Evolutionary conservation across 2,329 filamentous ascomycete species (phyloP).

Genomic region (Gyromitra esculenta): DNA sequence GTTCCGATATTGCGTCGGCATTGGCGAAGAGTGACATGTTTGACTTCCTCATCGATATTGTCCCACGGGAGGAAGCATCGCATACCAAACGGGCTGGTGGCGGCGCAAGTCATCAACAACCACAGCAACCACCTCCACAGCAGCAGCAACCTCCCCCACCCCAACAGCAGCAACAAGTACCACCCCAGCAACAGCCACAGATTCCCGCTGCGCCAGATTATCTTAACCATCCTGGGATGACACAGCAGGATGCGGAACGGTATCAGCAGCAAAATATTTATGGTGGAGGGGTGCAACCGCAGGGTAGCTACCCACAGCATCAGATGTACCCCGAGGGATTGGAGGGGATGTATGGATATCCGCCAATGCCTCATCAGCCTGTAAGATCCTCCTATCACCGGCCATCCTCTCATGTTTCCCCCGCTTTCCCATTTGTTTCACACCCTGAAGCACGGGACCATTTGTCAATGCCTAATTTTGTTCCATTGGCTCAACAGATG

Average conservation of each 20-base stretch:
- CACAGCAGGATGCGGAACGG: conserved; percentile 75
- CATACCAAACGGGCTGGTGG: conserved; percentile 78
- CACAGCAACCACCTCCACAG: conserved; percentile 65
- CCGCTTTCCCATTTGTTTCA: conserved; percentile 53
- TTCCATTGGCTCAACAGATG: conserved; percentile 55
- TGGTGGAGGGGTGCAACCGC: conserved; percentile 77
- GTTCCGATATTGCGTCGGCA: conserved; percentile 94
- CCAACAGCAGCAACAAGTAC: conserved; percentile 62
- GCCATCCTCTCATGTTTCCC: conserved; percentile 50
- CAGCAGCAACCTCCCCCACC: conserved; percentile 59
- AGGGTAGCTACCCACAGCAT: conserved; percentile 76
- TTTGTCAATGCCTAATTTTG: conserved; percentile 54
- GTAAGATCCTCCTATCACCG: conserved; percentile 62
- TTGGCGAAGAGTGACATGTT: conserved; percentile 99
- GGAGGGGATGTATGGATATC: conserved; percentile 81
- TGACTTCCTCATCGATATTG: conserved; percentile 98
- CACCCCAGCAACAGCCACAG: conserved; percentile 65
- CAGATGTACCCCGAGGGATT: conserved; percentile 69
- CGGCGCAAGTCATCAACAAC: conserved; percentile 64
- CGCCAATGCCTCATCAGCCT: conserved; percentile 82
- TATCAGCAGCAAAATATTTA: conserved; percentile 84
- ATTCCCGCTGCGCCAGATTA: conserved; percentile 72
- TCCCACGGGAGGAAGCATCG: conserved; percentile 91
- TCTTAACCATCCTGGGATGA: conserved; percentile 66
- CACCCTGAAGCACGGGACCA: conserved; percentile 53